Percentiles rank a stretch among this genome's conserved stretches.
phyloP scores from a whole-genome alignment of 2,329 filamentous ascomycete genomes.

The Colletotrichum acutatum region DNA sequence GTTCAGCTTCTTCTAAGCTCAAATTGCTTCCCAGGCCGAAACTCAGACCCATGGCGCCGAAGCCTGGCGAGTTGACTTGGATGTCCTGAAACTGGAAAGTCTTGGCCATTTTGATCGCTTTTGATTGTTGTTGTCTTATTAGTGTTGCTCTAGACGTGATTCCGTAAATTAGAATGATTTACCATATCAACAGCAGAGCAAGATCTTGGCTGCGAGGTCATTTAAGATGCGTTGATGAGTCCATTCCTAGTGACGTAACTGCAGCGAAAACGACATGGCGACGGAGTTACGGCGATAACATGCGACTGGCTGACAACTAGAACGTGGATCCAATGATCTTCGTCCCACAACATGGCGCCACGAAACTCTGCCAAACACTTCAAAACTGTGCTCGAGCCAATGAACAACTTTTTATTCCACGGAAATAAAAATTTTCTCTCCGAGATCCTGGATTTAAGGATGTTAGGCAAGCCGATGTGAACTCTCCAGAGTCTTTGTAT shows the following conservation, averaged over 20 bases:
- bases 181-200: not conserved
- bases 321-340: not conserved
- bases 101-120: conserved; percentile 47
- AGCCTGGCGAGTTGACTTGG: conserved; percentile 54
- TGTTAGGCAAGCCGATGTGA: not conserved
- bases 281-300: not conserved
- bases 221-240: not conserved
- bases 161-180: not conserved
- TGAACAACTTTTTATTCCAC: not conserved
- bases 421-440: not conserved
- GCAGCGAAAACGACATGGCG: not conserved
- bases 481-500: not conserved
- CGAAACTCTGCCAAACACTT: not conserved
- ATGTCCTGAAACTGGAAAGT: conserved; percentile 52
- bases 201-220: not conserved
- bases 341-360: not conserved
- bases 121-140: not conserved
- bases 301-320: not conserved
- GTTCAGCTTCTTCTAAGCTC: conserved; percentile 56
- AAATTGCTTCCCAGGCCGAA: conserved; percentile 55
- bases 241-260: not conserved
- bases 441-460: not conserved
- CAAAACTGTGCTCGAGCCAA: not conserved
- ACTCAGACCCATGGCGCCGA: conserved; percentile 62
- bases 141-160: not conserved